These are phyloP conservation scores for Pinus taeda DNA, from an alignment of 75 land plant species.

Conservation along the genomic window DNA sequence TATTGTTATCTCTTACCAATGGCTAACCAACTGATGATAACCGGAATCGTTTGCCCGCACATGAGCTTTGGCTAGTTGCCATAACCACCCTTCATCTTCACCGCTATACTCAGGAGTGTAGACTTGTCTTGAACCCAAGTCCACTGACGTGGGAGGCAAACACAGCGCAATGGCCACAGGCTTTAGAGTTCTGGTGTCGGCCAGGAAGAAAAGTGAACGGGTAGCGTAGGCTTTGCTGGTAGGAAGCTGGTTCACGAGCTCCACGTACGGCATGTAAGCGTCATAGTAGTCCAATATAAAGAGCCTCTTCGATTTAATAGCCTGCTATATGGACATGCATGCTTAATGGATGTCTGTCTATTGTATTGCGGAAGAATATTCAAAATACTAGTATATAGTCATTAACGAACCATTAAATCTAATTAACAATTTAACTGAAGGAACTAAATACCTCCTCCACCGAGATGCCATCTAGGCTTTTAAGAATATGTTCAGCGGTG, in stretches of 20 bases:
- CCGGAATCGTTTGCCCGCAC: conserved; percentile 56
- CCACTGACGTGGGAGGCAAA: conserved; percentile 15
- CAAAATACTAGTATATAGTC: no score
- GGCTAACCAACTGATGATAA: conserved; percentile 57
- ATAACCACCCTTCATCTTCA: background rate
- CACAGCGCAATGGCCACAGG: conserved; percentile 45
- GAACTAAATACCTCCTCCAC: conserved; percentile 18
- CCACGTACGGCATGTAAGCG: conserved; percentile 50
- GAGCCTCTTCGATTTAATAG: conserved; percentile 43
- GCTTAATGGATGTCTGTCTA: no score
- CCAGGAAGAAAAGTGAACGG: conserved; percentile 31
- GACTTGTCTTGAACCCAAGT: background rate
- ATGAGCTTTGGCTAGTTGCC: conserved; percentile 73
- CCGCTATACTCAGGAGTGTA: conserved; percentile 13
- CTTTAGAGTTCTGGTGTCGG: conserved; percentile 10
- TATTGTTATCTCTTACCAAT: conserved; percentile 33
- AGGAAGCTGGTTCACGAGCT: conserved; percentile 37
- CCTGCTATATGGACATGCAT: conserved; percentile 22
- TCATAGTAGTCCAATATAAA: conserved; percentile 75
- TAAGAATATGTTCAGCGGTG: conserved; percentile 12
- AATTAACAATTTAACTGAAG: conserved; percentile 16
- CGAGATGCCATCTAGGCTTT: conserved; percentile 18
- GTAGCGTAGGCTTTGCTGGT: conserved; percentile 24
- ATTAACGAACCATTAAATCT: no score
- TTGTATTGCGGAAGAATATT: no score